A percentile compares a stretch with the other conserved stretches of the same genome.
These are phyloP conservation scores for Nymphaea thermarum DNA, from an alignment of 164 flowering plant species.

Conservation along the genomic window DNA sequence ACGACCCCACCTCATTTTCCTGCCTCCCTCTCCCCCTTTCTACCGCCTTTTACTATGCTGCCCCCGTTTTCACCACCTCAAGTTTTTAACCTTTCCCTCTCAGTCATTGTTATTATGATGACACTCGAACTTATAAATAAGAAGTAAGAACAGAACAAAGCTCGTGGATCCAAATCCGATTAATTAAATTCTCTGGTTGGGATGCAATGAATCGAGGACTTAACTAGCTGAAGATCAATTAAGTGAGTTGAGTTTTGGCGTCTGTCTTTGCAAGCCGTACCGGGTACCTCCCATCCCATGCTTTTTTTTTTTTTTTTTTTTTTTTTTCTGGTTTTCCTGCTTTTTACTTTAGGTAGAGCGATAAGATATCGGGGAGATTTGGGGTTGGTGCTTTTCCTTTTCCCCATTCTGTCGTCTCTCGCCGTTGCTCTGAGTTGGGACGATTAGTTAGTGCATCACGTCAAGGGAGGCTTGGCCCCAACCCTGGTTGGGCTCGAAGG, in stretches of 20 bases:
- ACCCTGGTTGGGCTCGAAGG: not conserved
- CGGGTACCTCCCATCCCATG: not conserved
- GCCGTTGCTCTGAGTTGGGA: not conserved
- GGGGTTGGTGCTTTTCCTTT: not conserved
- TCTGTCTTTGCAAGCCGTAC: not conserved
- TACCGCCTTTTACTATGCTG: not conserved
- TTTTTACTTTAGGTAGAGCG: not conserved
- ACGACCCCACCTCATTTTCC: slow-evolving; percentile 4
- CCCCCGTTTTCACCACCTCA: not conserved
- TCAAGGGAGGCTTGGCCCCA: slow-evolving; percentile 3
- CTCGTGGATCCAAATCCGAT: not conserved
- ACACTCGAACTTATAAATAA: not conserved
- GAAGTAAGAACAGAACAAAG: too few relatives aligned
- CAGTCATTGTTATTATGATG: not conserved
- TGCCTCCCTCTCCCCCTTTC: not conserved
- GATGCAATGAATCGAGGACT: not conserved
- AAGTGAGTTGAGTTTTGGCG: too few relatives aligned
- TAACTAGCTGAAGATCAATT: too few relatives aligned
- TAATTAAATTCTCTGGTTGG: not conserved
- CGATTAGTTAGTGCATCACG: slow-evolving; percentile 15
- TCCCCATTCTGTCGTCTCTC: too few relatives aligned
- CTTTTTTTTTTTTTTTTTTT: too few relatives aligned
- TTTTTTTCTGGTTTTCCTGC: not conserved
- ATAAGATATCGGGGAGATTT: not conserved
- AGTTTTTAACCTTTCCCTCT: not conserved